A percentile compares a stretch with the other conserved stretches of the same genome.
These are phyloP conservation scores for Aspergillus ibericus DNA, from an alignment of 2,329 filamentous ascomycete species.

Conservation along the genomic window DNA sequence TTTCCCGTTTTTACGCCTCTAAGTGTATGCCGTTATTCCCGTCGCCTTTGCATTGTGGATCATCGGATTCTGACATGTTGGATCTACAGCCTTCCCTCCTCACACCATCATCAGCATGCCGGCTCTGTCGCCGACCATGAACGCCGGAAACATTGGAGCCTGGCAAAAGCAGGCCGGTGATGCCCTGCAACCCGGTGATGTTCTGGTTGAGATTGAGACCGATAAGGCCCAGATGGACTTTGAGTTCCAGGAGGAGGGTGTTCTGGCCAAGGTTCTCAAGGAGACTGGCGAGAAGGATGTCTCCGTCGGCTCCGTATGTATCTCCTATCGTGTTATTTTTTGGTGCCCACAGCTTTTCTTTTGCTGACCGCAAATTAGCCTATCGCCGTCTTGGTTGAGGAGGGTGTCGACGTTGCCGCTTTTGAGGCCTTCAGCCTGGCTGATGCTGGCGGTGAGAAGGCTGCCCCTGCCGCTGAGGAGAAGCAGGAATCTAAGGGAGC, in stretches of 20 bases:
- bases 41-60: slow-evolving; percentile 11
- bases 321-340: background rate
- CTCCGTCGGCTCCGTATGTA: slow-evolving; percentile 85
- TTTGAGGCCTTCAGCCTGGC: slow-evolving; percentile 86
- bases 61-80: slow-evolving; percentile 22
- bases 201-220: slow-evolving; percentile 97
- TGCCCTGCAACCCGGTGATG: slow-evolving; percentile 82
- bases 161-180: slow-evolving; percentile 99
- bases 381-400: slow-evolving; percentile 92
- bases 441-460: slow-evolving; percentile 84
- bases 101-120: slow-evolving; percentile 98
- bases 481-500: slow-evolving; percentile 56
- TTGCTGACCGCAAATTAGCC: slow-evolving; percentile 60
- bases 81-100: slow-evolving; percentile 75
- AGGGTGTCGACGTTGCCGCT: slow-evolving; percentile 79
- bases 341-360: background rate
- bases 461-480: slow-evolving; percentile 60
- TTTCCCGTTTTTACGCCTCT: slow-evolving; percentile 67
- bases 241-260: slow-evolving; percentile 97
- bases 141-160: slow-evolving; percentile 87
- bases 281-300: slow-evolving; percentile 93
- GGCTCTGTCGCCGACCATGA: slow-evolving; percentile 97
- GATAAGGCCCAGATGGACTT: slow-evolving; percentile 99
- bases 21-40: slow-evolving; percentile 55
- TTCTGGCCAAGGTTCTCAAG: slow-evolving; percentile 91